These are phyloP conservation scores for Sphagnum fallax DNA, from an alignment of 228 moss, liverwort and hornwort genomes.

Conservation along the genomic window DNA sequence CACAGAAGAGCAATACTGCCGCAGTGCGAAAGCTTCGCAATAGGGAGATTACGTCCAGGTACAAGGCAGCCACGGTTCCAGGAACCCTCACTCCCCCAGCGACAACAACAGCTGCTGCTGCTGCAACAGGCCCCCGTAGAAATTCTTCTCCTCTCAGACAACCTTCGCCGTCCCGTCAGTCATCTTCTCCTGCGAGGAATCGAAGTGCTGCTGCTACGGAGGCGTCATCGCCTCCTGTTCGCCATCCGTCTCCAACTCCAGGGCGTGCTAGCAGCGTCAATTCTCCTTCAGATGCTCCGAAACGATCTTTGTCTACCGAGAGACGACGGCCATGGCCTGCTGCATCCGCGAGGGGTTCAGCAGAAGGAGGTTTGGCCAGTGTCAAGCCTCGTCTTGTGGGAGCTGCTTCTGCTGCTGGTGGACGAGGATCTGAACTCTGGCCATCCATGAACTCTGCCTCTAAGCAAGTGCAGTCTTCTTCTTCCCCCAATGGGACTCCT, in stretches of 20 bases:
- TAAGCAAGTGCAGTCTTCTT: conserved; percentile 29
- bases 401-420: conserved; percentile 9
- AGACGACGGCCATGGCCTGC: conserved; percentile 80
- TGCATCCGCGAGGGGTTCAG: conserved; percentile 27
- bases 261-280: conserved; percentile 30
- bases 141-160: conserved; percentile 51
- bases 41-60: conserved; percentile 96
- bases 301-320: conserved; percentile 86
- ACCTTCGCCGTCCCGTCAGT: conserved; percentile 47
- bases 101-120: conserved; percentile 13
- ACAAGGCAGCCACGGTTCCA: conserved; percentile 40
- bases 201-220: conserved; percentile 22
- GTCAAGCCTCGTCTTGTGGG: conserved; percentile 27
- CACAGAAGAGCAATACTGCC: conserved; percentile 72
- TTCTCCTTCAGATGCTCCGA: conserved; percentile 41
- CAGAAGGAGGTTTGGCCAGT: conserved; percentile 26
- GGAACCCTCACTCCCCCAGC: conserved; percentile 27
- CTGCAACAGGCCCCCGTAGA: conserved; percentile 21
- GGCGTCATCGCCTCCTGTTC: conserved; percentile 27
- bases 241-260: conserved; percentile 88
- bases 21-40: conserved; percentile 72
- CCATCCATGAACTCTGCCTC: conserved; percentile 57
- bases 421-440: conserved; percentile 78
- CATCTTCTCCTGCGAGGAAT: conserved; percentile 35
- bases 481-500: conserved; percentile 35